Base-by-base conservation (phyloP, 2,329 filamentous ascomycete genomes). In the Rutstroemia sp. region DNA sequence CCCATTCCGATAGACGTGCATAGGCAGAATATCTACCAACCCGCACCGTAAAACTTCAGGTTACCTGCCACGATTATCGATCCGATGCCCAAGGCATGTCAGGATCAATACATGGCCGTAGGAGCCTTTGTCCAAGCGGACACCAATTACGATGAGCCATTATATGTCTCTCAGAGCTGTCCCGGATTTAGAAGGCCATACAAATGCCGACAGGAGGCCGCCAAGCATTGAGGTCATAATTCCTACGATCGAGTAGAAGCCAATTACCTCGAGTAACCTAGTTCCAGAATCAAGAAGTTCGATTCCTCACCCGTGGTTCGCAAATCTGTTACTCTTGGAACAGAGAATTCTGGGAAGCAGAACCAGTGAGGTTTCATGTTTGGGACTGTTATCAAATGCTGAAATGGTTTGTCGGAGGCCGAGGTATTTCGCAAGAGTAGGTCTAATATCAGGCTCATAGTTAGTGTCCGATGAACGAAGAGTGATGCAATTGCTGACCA, bases 201-300 rank as follows among this genome's bases (percentile, higher is more conserved):
- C 73, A 73, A 16, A 74, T 61, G 1, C 71, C 71, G 70, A 69
- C 19, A 73, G 59, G 48, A 75, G 73, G 27, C 66, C 68, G 2
- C 71, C 71, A n/a, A 73, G 56, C 34, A 69, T 75, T 50, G 72
- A 64, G 12, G 71, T 50, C n/a, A 73, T 60, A 52, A 75, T 74
- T 27, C 68, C 71, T 3, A 69, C 60, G 56, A 58, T 75, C 73
- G 5, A 72, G 53, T 4, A 69, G 62, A 10, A 73, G 61, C 70
- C 72, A n/a, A n/a, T n/a, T n/a, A n/a, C n/a, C n/a, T n/a, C n/a
- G n/a, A n/a, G n/a, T n/a, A n/a, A n/a, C n/a, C n/a, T n/a, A n/a
- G n/a, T n/a, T n/a, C n/a, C 21, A 23, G 21, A 4, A 23, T 23
- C 4, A n/a, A n/a, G n/a, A 23, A 23, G 21, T 23, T 23, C 21